Base-by-base conservation (phyloP, 2,329 filamentous ascomycete genomes). In the Colletotrichum tropicale region DNA sequence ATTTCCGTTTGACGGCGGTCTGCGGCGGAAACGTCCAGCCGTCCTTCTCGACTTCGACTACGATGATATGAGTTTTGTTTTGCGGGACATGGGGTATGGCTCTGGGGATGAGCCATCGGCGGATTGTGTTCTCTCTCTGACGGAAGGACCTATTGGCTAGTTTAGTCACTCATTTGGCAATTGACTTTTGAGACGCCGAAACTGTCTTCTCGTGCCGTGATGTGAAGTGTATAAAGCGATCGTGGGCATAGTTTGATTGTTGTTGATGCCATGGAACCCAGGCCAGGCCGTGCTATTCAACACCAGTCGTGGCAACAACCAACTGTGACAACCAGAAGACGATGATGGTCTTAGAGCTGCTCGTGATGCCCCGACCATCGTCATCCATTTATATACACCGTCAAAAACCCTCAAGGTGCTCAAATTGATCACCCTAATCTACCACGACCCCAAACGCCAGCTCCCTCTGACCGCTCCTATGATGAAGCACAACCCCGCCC, bases 391-490 rank as follows among this genome's bases (percentile, higher is more conserved):
- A 66, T 64, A 71, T 72, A 75, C 62, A 43, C 24, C 26, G 1
- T 24, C 4, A 8, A 5, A 8, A 36, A 18, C 73, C 70, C 64
- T 75, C 73, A 75, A 73, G 73, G 73, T 75, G 64, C 32, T 34
- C 61, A 43, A n/a, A 30, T 1, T 7, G 10, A 52, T 30, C 55
- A 69, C 61, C 18, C 43, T 48, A n/a, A 21, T 8, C 24, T 7
- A 32, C 15, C 7, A 13, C 7, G 2, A 55, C n/a, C 12, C n/a
- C 8, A 13, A 30, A 28, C 13, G 8, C n/a, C 43, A 48, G 6
- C 21, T 30, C 30, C 56, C 21, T 73, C 48, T 75, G 70, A 75
- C 73, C 73, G 70, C 73, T 75, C 58, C 73, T 73, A 64, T 75
- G 73, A 65, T 73, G 58, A 65, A 38, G 26, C 21, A 16, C 34